Evolutionary conservation across 2,329 filamentous ascomycete species (phyloP), one percentile per base, ranked within the genome.

Genomic region (Mycosphaerelloides madeirae): DNA sequence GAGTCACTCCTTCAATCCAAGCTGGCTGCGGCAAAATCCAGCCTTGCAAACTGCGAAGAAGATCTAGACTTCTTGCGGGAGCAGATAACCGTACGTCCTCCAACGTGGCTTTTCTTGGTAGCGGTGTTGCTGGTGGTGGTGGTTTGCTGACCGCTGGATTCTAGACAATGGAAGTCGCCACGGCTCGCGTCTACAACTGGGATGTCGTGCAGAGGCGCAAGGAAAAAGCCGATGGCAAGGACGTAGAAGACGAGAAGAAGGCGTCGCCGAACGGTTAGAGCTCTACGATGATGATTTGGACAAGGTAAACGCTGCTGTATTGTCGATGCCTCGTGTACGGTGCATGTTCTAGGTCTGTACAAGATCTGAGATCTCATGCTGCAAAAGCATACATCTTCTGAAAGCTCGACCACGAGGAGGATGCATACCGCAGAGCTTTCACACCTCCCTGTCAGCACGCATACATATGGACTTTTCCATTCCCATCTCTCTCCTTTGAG

Each of bases 181-280:
- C 91, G 31, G 93, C 93, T 16, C 79, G 93, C 53, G 90, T 98
- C n/a, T 97, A 98, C 69, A 98, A 98, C 68, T 97, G 93, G 91
- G 93, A 98, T 62, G 89, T 98, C 3, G 87, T 91, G 33, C 87
- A 95, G 73, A 87, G 94, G 70, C 78, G 93, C 57, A 96, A 95
- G 74, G 89, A 95, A 49, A 93, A 89, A 67, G 75, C 70, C 3
- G 82, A 84, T 16, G 56, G 47, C 14, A 49, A 48, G 32, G 53
- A 34, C 14, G 49, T 41, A 28, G 48, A 31, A 5, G 48, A 44
- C 12, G 50, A 42, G 11, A 39, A 25, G 20, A 49, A 48, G 38
- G 44, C 40, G 15, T 38, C 32, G 22, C 20, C 38, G 2, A 44
- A 48, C n/a, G 38, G 22, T 13, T 48, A 37, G 22, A 25, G 5